Evolutionary conservation across 2,329 filamentous ascomycete genomes (phyloP), one percentile per base, ranked within the genome.

Genomic region (Epichloe amarillans): DNA sequence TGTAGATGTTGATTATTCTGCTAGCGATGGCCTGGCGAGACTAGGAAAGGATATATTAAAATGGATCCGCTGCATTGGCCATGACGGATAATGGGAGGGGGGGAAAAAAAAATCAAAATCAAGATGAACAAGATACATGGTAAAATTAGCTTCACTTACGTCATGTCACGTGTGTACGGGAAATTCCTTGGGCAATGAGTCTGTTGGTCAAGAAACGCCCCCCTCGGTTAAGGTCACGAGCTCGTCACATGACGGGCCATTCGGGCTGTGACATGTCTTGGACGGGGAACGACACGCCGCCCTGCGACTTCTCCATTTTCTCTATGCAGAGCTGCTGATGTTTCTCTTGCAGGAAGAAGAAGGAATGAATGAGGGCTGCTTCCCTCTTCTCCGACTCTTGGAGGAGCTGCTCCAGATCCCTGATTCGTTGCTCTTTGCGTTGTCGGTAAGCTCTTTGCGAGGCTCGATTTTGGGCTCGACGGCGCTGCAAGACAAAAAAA

Each of bases 361-460:
- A 30, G 19, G 42, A 26, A 14, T 45, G 26, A 2, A 45, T 45
- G 49, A 83, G 71, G 37, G 71, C 69, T 52, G 73, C 74, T 61
- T 81, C 77, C 57, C 73, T 76, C 23, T 75, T 71, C 54, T 74
- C 73, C 48, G 79, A 66, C 19, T 76, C 72, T 44, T 64, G 64
- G 33, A 83, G 72, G 57, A 79, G 72, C 38, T 69, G 61, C 62
- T 83, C 80, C 19, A 83, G 73, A 56, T 83, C 80, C 54, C 76
- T 75, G 59, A 82, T 82, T 54, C 81, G 75, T 61, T 82, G 79
- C 59, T 84, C 60, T 46, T 62, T 65, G 51, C 63, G 61, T 51
- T 64, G 60, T 35, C 62, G 58, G 52, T 65, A 65, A 21, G 62
- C 62, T 6, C 61, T 56, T 48, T 65, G 63, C 10, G 62, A 64